Conservation (phyloP, 805 yeast genomes). For the Lipomyces sp. region DNA sequence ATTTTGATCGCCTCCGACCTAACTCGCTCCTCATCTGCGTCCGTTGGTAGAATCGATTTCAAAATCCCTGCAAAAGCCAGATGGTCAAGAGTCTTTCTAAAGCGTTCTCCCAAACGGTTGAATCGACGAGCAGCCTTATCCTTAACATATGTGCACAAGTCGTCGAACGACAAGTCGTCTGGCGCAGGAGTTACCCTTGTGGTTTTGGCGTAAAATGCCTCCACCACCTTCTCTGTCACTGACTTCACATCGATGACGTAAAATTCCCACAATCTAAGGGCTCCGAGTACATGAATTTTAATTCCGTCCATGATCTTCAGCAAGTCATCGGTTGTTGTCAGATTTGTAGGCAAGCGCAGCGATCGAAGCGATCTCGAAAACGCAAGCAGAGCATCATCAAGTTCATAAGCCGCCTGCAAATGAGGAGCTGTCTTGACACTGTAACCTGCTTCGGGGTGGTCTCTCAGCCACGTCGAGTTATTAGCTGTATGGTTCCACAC, state of each 20-base stretch:
- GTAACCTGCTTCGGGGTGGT: slow-evolving; percentile 91
- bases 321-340: slow-evolving; percentile 60
- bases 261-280: slow-evolving; percentile 81
- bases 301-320: slow-evolving; percentile 68
- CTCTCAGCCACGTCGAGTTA: slow-evolving; percentile 82
- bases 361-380: slow-evolving; percentile 64
- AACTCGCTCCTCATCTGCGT: slow-evolving; percentile 47
- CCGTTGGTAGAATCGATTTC: slow-evolving; percentile 44
- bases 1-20: slow-evolving; percentile 42
- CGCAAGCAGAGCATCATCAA: slow-evolving; percentile 69
- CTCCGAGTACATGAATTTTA: slow-evolving; percentile 66
- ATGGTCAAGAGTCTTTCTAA: slow-evolving; percentile 59
- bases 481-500: slow-evolving; percentile 95
- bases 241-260: slow-evolving; percentile 68
- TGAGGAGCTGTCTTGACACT: slow-evolving; percentile 88
- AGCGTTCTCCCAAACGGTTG: slow-evolving; percentile 57
- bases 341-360: slow-evolving; percentile 64
- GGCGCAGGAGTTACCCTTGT: slow-evolving; percentile 30
- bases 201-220: slow-evolving; percentile 27
- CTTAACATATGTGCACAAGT: slow-evolving; percentile 25
- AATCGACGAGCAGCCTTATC: slow-evolving; percentile 38
- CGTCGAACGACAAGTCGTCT: slow-evolving; percentile 32
- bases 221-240: slow-evolving; percentile 47
- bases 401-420: slow-evolving; percentile 77
- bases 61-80: slow-evolving; percentile 59